phyloP scores from a whole-genome alignment of 2,329 filamentous ascomycete species.

The Phialocephala subalpina region DNA sequence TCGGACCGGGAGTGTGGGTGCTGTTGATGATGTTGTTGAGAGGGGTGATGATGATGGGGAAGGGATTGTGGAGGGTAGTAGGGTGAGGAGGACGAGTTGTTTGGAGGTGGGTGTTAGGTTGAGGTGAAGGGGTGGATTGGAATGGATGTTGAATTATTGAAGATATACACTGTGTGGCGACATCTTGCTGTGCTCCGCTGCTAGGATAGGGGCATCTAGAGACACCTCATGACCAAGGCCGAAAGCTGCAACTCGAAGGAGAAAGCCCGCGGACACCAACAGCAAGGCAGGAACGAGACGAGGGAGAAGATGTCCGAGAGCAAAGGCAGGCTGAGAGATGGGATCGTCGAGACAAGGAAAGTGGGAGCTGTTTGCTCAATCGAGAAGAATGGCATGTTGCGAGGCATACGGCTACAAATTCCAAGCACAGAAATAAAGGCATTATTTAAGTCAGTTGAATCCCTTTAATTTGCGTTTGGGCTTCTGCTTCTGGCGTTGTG shows the following conservation, averaged over 20 bases:
- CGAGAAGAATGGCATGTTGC: neutral
- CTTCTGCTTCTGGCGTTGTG: neutral
- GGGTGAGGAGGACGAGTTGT: conserved; percentile 40
- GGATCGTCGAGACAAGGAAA: no score
- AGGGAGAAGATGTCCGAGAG: no score
- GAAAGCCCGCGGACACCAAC: neutral
- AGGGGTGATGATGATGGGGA: conserved; percentile 23
- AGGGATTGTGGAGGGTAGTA: conserved; percentile 31
- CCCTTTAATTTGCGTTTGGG: neutral
- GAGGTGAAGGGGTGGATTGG: conserved; percentile 26
- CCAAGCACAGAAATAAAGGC: neutral
- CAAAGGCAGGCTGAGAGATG: no score
- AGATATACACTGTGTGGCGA: neutral
- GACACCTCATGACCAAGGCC: no score
- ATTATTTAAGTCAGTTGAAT: neutral
- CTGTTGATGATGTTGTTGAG: conserved; percentile 44
- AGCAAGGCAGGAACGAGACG: no score
- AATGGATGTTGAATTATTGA: neutral
- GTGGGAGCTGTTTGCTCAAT: neutral
- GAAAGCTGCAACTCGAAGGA: neutral
- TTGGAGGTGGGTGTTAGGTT: conserved; percentile 41
- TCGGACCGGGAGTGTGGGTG: conserved; percentile 43
- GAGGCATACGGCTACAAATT: neutral
- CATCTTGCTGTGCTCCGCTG: neutral
- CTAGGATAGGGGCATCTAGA: no score